Evolutionary conservation across 225 moss, liverwort and hornwort species (phyloP), one percentile per base, ranked within the genome.

Genomic region (Polytrichum commune): DNA sequence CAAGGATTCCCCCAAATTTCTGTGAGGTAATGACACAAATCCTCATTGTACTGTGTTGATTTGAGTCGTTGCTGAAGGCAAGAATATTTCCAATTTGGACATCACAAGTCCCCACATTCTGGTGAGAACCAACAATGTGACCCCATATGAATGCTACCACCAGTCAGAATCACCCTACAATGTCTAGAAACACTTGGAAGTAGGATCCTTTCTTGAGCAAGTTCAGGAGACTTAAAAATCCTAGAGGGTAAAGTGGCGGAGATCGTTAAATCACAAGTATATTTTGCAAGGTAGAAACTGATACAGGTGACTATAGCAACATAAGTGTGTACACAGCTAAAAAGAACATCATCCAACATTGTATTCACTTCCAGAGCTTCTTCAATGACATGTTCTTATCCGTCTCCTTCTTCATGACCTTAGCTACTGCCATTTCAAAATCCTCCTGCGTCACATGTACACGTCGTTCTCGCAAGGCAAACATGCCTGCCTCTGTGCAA

Each of bases 381-480:
- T 89, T 95, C 76, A 98, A 60, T 55, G 97, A 98, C 97, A 93
- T 98, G 75, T 95, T 98, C 82, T 98, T 98, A 74, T 98, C 94
- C 13, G 97, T 93, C 79, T 95, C 97, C 81, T 98, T 98, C 81
- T 98, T 98, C 97, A 98, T 98, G 38, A 98, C 97, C 82, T 98
- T 98, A 1, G 94, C 97, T 75, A 98, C 94, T 69, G 94, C 97
- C 97, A 98, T 98, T 81, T 98, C 94, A 66, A 94, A 94, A 65
- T 95, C 97, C 66, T 98, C 97, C 72, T 95, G 97, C 25, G 97
- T 98, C 9, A 98, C 97, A 82, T 98, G 97, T 69, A 98, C 94
- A 76, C 97, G 89, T 62, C 94, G 88, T 80, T 98, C 94, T 60
- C 94, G 89, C 57, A 98, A 74, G 35, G 94, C 97, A 82, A 98